Evolutionary conservation across 2,329 filamentous ascomycete species (phyloP), one percentile per base, ranked within the genome.

Genomic region (Xylaria sp.): DNA sequence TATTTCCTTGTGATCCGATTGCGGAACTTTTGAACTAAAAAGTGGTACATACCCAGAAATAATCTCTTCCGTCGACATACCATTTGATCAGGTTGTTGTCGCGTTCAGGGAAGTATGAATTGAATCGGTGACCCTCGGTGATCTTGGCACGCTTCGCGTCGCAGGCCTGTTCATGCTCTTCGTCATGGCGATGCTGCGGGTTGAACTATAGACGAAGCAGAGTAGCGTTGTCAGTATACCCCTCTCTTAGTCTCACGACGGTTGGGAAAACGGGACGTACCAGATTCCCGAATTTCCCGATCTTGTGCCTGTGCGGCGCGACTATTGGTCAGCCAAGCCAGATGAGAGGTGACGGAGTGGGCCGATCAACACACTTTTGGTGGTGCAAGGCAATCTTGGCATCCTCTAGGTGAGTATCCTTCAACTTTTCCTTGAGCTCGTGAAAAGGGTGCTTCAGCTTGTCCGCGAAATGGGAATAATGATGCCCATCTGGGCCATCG

Each of bases 41-140:
- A 14, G 19, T 25, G 15, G 45, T 50, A 66, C 65, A 19, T 67
- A 80, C 87, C 89, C 93, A 97, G 76, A 95, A 96, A 77, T 99
- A 99, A 78, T 98, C 91, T 64, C 93, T 84, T 2, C 93, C 95
- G 74, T 98, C 95, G 11, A 98, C 92, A 78, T 97, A 98, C 94
- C 94, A 99, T 80, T 98, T 98, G 74, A 95, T 83, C 61, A 91
- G 83, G 76, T 98, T 97, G 28, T 89, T 90, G 11, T 94, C 88
- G 45, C 89, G 88, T 74, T 94, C 89, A 0, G 94, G 94, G 38
- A 96, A 96, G 78, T 91, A 99, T 3, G 92, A 96, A n/a, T 90
- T 76, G 80, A 93, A 98, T 43, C 94, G 89, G 74, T 98, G 89
- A 14, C 86, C 83, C 61, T 94, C 86, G 68, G 84, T 83, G 52